Evolutionary conservation across 1,284 basidiomycete species (phyloP), one percentile per base, ranked within the genome.

Genomic region (Golubevia sp.): DNA sequence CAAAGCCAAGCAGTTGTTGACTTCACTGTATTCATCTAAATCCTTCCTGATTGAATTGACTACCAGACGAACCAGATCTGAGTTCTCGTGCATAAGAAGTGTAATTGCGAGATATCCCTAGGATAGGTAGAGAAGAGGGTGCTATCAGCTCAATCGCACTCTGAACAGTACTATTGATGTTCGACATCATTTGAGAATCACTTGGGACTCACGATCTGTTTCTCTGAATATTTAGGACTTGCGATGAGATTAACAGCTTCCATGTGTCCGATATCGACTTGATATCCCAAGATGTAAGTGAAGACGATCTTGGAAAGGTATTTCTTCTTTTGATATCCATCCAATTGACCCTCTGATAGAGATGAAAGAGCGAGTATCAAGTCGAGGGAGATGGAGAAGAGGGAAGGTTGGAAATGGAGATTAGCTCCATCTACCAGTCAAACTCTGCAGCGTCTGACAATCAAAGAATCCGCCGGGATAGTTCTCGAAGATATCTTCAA

Each of bases 261-360:
- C 70, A 80, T 73, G 58, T 77, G 73, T 2, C 79, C 77, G 25
- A 80, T 69, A 52, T 83, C 81, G 53, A 82, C 79, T 20, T 67
- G 64, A 59, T 80, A 82, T 24, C 81, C 81, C 25, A 82, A 73
- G 56, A 83, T 76, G 68, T 79, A 79, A 59, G 77, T 81, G 52
- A 80, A 83, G 27, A 80, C 61, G 58, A 83, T 74, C 71, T 83
- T 83, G 65, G 77, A 74, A 50, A 82, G 66, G 49, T 82, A 83
- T 64, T 83, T 83, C 48, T 79, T 82, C 66, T 74, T 77, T 56
- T 79, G 71, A 60, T 83, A 82, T 3, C 81, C 79, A 58, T 82
- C 76, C 30, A 82, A 61, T 50, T 72, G 66, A 13, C 75, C 75
- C 55, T 79, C 76, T 60, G 54, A 20, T 30, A 51, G 7, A 25